Evolutionary conservation across 257 asterid species (phyloP).

Genomic region (Salvia splendens): DNA sequence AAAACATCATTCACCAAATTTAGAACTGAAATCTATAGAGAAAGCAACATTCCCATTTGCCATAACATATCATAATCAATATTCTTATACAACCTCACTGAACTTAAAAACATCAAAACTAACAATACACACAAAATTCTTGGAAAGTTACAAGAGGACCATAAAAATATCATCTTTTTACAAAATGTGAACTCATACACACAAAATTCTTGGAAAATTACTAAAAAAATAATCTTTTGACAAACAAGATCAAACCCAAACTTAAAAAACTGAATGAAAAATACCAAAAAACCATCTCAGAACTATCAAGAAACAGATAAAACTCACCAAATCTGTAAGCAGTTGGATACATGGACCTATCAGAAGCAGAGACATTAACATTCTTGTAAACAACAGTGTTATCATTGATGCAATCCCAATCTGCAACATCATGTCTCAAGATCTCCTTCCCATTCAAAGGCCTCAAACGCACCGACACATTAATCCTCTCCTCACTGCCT

Average conservation of each 20-base stretch:
- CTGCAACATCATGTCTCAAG: conserved; percentile 72
- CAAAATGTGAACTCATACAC: too few species aligned
- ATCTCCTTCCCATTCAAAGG: conserved; percentile 82
- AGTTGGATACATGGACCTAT: conserved; percentile 83
- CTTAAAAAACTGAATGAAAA: neutral
- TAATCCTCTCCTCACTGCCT: conserved; percentile 71
- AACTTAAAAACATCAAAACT: conserved; percentile 2
- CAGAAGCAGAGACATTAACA: conserved; percentile 63
- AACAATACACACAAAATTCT: neutral
- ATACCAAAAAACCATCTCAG: neutral
- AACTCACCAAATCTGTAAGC: conserved; percentile 82
- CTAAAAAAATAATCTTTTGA: too few species aligned
- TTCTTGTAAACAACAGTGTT: conserved; percentile 76
- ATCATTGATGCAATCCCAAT: conserved; percentile 94
- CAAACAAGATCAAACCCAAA: conserved; percentile 15
- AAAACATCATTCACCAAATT: conserved; percentile 18
- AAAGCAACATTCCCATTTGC: neutral
- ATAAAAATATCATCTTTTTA: too few species aligned
- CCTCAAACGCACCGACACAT: conserved; percentile 91
- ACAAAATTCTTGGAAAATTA: too few species aligned
- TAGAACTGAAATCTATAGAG: neutral
- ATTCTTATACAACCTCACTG: conserved; percentile 1
- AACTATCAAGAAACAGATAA: neutral
- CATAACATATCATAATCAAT: too few species aligned
- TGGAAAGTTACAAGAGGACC: too few species aligned